Evolutionary conservation across 2,329 filamentous ascomycete genomes (phyloP), one percentile per base, ranked within the genome.

Genomic region (Aureobasidium sp.): DNA sequence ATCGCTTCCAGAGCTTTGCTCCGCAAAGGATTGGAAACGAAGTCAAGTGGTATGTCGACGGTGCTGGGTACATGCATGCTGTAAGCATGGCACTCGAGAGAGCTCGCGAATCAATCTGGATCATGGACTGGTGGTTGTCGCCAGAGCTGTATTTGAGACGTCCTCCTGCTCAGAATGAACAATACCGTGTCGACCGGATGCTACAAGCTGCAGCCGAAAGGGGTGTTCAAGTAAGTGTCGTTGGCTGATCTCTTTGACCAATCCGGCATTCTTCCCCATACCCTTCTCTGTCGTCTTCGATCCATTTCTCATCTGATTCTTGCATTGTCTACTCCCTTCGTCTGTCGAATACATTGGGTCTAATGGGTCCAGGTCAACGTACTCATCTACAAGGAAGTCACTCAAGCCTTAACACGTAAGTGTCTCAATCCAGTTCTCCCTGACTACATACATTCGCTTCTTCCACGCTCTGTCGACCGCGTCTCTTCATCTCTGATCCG

Each of bases 31-130:
- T 82, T 33, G 87, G 87, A 60, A 86, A 90, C 69, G 78, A 84
- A 64, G 84, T 83, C 64, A 95, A 95, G 78, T 95, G 90, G 89
- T 92, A 88, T 73, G 88, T 94, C 88, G 89, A 94, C 69, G 90
- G 87, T 7, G 89, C 87, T 70, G 84, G 84, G 9, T 94, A 95
- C 71, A 91, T 95, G 77, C 91, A 85, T 80, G 90, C 91, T 15
- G 88, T 95, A 1, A 90, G 86, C 29, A 78, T 86, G 64, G 90
- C 91, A 1, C 75, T 95, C 54, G 87, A 94, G 74, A 85, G 83
- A 68, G 90, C 90, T 2, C 80, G 78, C 64, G 84, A 93, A 66
- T 88, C 82, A 43, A 87, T 95, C 66, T 92, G 88, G 81, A 95
- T 95, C 65, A 77, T 95, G 45, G 89, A 93, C 70, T 94, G 88